Evolutionary conservation across 805 yeast species (phyloP), one percentile per base, ranked within the genome.

Genomic region (Metschnikowia lunata): DNA sequence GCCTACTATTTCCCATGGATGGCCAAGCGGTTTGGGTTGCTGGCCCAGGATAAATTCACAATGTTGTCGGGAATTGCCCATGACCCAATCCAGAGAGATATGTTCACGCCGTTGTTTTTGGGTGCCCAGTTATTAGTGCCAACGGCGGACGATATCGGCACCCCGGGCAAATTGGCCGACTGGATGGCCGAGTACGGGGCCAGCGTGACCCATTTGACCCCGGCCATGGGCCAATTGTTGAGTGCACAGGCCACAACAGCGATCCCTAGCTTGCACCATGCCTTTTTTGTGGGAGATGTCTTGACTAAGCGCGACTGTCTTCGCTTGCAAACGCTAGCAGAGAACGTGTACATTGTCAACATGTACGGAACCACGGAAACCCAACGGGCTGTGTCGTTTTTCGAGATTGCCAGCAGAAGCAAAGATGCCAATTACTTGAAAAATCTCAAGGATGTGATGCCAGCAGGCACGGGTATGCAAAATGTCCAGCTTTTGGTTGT

Each of bases 301-400:
- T 73, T 93, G 52, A 93, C 99, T 52, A 95, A 93, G 69, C 84
- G 99, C 69, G 99, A 95, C 66, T 93, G 99, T 68, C 71, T 88
- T 54, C 79, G 97, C 59, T 75, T 93, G 56, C 99, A 93, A 64
- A 80, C 93, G 1, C 75, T 93, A 57, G 98, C 98, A 11, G 82
- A 82, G 62, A 91, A 93, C 59, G 95, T 88, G 43, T 72, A 67
- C 61, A 91, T 93, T 60, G 95, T 93, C 54, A 93, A 93, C 69
- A 93, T 93, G 99, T 93, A 93, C 64, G 99, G 99, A 59, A 93
- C 99, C 33, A 93, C 99, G 9, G 99, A 93, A 67, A 93, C 99
- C 12, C 99, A 95, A 73, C 80, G 99, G 62, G 93, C 99, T 1
- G 99, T 93, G 26, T 90, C 98, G 0, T 93, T 79, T 67, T 95